Conservation (phyloP, 768 basidiomycete genomes). For the Phanerodontia chrysosporium region DNA sequence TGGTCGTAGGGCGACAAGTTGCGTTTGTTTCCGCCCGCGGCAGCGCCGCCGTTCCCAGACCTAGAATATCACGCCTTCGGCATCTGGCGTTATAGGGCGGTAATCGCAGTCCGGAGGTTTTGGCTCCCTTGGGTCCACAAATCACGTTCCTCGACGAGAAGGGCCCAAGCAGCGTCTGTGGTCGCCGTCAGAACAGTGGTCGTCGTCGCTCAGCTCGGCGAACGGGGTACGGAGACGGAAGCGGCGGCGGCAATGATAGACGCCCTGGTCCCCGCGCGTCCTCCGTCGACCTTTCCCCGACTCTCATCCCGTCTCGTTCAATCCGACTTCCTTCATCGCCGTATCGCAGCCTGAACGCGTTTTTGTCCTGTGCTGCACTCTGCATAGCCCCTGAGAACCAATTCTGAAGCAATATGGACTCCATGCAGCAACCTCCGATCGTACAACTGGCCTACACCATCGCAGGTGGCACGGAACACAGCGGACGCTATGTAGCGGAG, state of each 20-base stretch:
- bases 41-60: neutral
- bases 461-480: slow-evolving; percentile 63
- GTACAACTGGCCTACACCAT: slow-evolving; percentile 48
- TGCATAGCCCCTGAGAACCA: too few species aligned
- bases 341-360: neutral
- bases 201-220: neutral
- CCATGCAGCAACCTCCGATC: slow-evolving; percentile 1
- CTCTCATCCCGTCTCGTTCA: neutral
- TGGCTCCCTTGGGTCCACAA: neutral
- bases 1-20: neutral
- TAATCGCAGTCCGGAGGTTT: neutral
- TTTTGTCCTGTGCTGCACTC: neutral
- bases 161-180: neutral
- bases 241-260: neutral
- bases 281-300: neutral
- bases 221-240: neutral
- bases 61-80: neutral
- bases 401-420: neutral
- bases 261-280: neutral
- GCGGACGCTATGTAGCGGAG: slow-evolving; percentile 62
- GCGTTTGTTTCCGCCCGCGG: neutral
- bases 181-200: neutral
- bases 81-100: neutral
- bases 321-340: neutral
- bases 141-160: neutral